phyloP scores from a whole-genome alignment of 805 yeast genomes.

The Cyberlindnera japonica region DNA sequence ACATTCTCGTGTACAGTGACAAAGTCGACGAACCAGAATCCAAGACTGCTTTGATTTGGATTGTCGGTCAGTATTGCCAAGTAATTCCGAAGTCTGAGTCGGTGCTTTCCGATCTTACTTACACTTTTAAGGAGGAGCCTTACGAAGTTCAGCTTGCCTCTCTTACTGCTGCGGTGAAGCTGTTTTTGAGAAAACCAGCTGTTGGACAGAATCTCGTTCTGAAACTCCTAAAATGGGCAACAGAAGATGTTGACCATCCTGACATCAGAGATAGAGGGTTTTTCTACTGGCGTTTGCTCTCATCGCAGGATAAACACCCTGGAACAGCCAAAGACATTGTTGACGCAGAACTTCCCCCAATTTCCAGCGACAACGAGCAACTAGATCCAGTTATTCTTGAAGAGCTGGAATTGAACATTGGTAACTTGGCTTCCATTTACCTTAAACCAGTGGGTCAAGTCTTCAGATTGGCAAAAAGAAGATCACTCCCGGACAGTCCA shows the following conservation, averaged over 20 bases:
- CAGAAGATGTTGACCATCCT: slow-evolving; percentile 75
- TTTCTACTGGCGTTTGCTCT: slow-evolving; percentile 79
- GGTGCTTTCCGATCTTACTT: slow-evolving; percentile 40
- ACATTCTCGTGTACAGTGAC: slow-evolving; percentile 42
- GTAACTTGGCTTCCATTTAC: slow-evolving; percentile 79
- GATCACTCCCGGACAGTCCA: slow-evolving; percentile 45
- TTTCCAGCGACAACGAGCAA: slow-evolving; percentile 62
- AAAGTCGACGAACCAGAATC: slow-evolving; percentile 74
- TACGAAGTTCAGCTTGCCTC: slow-evolving; percentile 70
- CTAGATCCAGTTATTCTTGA: slow-evolving; percentile 69
- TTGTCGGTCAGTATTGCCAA: slow-evolving; percentile 67
- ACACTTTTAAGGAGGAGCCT: slow-evolving; percentile 56
- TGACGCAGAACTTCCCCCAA: slow-evolving; percentile 56
- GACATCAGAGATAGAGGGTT: slow-evolving; percentile 84
- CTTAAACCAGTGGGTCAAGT: slow-evolving; percentile 80
- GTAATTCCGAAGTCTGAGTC: slow-evolving; percentile 40
- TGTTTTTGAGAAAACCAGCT: slow-evolving; percentile 54
- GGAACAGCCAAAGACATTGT: slow-evolving; percentile 51
- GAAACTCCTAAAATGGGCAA: slow-evolving; percentile 57
- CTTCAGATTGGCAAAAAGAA: slow-evolving; percentile 60
- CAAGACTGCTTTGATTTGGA: slow-evolving; percentile 77
- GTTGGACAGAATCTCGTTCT: slow-evolving; percentile 55
- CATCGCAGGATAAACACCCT: slow-evolving; percentile 41
- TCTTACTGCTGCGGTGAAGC: slow-evolving; percentile 70
- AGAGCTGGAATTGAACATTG: slow-evolving; percentile 78